Base-by-base conservation (phyloP, 352 stramenopile species). In the Phytophthora kernoviae region DNA sequence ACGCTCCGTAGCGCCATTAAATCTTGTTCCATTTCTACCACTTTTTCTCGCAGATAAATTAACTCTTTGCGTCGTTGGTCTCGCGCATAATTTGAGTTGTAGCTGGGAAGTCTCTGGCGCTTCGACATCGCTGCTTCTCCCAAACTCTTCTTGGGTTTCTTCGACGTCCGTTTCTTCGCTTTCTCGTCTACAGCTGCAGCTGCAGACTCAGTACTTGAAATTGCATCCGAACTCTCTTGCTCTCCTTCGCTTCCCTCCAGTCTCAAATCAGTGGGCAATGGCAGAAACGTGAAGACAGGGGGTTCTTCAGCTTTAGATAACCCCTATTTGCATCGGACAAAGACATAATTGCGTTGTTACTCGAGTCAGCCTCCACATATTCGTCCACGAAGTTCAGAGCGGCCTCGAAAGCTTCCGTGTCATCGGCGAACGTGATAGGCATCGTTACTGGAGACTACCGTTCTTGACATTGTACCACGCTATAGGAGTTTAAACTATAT, bases 41-140 rank as follows among this genome's bases (percentile, higher is more conserved):
- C 74, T 33, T 77, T 80, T 6, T 70, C 62, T n/a, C 66, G 59
- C 36, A 83, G 51, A 54, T 81, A 79, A 17, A 74, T 24, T 5
- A 83, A 58, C 45, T 83, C 74, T 24, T 79, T 65, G 17, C 65
- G 64, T 6, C 73, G 59, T 22, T 74, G 58, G 21, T 81, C 74
- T 15, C 74, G 59, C 9, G 71, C 71, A 8, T 43, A 30, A 47
- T 83, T 83, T 7, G 71, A 59, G 32, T 77, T 78, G 63, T 63
- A 77, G 7, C 48, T 75, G n/a, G 66, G 52, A 32, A 55, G 34
- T 51, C 66, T 75, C 14, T 62, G 24, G 24, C 24, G 24, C 24
- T 30, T 30, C 3, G 24, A 30, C 24, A 6, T 30, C 24, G 24
- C 24, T 7, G 24, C 6, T 30, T 30, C 24, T 30, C 24, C 24